phyloP scores from a whole-genome alignment of 1,139 yeast genomes.

The Debaryomyces singareniensis region DNA sequence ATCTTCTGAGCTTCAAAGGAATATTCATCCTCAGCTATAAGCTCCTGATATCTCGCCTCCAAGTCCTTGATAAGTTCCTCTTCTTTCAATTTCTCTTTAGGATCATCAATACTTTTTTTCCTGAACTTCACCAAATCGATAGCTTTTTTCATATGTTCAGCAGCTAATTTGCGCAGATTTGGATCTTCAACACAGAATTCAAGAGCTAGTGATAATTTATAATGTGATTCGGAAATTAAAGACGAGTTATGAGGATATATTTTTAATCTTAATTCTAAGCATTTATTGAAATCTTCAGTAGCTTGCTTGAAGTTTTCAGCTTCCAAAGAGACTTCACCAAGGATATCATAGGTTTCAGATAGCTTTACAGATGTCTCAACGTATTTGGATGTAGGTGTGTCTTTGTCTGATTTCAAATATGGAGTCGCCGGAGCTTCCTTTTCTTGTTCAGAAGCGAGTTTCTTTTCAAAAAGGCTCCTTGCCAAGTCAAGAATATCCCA shows the following conservation, averaged over 20 bases:
- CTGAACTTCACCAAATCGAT: slow-evolving; percentile 52
- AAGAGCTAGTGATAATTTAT: slow-evolving; percentile 72
- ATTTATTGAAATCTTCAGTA: slow-evolving; percentile 53
- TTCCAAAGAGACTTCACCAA: slow-evolving; percentile 87
- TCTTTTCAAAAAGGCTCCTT: slow-evolving; percentile 53
- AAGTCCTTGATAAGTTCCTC: slow-evolving; percentile 49
- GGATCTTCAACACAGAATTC: slow-evolving; percentile 62
- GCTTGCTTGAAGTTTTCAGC: slow-evolving; percentile 80
- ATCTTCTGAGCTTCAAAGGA: slow-evolving; percentile 50
- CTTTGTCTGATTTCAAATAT: slow-evolving; percentile 26
- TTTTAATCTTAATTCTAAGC: slow-evolving; percentile 51
- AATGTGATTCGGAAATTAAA: slow-evolving; percentile 71
- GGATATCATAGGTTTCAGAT: slow-evolving; percentile 69
- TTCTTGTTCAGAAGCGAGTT: slow-evolving; percentile 22
- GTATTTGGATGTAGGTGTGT: slow-evolving; percentile 24
- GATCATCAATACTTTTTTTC: slow-evolving; percentile 20
- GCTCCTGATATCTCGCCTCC: slow-evolving; percentile 45
- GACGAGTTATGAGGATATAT: slow-evolving; percentile 50
- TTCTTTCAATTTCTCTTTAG: slow-evolving; percentile 35
- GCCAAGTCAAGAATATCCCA: slow-evolving; percentile 83
- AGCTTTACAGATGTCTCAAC: slow-evolving; percentile 44
- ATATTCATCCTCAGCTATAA: slow-evolving; percentile 46
- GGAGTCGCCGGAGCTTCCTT: slow-evolving; percentile 20
- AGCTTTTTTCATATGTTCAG: slow-evolving; percentile 54
- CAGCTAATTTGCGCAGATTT: slow-evolving; percentile 44